Conservation (phyloP, 2,329 filamentous ascomycete species). For the Lachnellula suecica region DNA sequence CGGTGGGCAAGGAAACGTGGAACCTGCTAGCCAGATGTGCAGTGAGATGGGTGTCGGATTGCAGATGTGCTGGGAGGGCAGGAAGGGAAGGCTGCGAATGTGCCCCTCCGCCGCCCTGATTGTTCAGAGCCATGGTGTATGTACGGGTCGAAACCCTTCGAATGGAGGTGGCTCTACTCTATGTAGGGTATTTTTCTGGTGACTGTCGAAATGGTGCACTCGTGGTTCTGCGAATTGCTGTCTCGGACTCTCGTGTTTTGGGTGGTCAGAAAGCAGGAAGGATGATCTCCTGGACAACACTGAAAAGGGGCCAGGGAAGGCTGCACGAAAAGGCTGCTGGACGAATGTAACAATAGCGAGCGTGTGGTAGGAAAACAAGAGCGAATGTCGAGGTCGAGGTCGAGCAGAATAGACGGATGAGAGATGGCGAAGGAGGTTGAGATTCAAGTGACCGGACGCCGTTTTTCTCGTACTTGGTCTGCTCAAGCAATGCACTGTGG, state of each 20-base stretch:
- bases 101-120: slow-evolving; percentile 48
- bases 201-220: not conserved
- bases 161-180: slow-evolving; percentile 2
- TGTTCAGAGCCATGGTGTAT: slow-evolving; percentile 57
- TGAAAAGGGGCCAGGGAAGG: not conserved
- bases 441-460: not conserved
- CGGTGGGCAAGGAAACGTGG: slow-evolving; percentile 86
- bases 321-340: not conserved
- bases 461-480: no score
- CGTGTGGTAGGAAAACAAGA: slow-evolving; percentile 13
- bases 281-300: not conserved
- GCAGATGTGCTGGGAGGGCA: slow-evolving; percentile 78
- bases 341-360: slow-evolving; percentile 14
- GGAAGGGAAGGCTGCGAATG: slow-evolving; percentile 86
- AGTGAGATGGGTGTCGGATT: slow-evolving; percentile 76
- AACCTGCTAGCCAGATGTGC: slow-evolving; percentile 86
- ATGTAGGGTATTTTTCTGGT: slow-evolving; percentile 1
- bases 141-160: slow-evolving; percentile 26
- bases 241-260: not conserved
- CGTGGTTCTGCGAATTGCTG: slow-evolving; percentile 1
- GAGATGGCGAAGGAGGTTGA: not conserved
- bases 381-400: slow-evolving; percentile 19
- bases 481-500: no score
- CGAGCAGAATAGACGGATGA: not conserved
- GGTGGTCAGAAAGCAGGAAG: not conserved